Percentiles rank a stretch among this genome's conserved stretches.
phyloP scores from a whole-genome alignment of 2,329 filamentous ascomycete species.

The Fusarium proliferatum region DNA sequence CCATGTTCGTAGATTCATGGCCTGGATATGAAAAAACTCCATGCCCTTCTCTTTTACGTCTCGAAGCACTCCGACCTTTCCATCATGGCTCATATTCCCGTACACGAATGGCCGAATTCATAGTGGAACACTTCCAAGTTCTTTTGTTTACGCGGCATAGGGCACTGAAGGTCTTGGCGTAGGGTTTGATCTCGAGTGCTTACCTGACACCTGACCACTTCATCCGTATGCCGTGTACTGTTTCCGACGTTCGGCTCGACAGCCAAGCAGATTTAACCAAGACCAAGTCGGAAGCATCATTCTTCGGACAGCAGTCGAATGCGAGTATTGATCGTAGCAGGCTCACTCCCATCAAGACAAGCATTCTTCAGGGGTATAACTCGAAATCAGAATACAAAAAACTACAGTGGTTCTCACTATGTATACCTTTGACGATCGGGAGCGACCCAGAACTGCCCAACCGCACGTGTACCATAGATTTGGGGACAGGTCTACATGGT shows the following conservation, averaged over 20 bases:
- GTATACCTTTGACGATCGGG: no score
- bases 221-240: no score
- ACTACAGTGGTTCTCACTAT: no score
- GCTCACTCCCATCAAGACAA: neutral
- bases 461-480: no score
- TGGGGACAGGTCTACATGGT: no score
- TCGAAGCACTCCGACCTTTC: neutral
- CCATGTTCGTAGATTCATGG: no score
- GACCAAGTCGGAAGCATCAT: neutral
- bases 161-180: neutral
- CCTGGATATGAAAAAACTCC: no score
- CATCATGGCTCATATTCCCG: neutral
- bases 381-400: neutral
- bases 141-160: accelerated
- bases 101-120: neutral
- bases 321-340: neutral
- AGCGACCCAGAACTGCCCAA: no score
- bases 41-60: neutral
- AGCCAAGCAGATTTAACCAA: no score
- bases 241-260: no score
- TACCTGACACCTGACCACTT: neutral
- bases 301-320: conserved; percentile 13
- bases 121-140: accelerated
- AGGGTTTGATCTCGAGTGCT: conserved; percentile 4
- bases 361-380: neutral